Conservation (phyloP, 78 protist genomes). For the Polysphondylium violaceum region DNA sequence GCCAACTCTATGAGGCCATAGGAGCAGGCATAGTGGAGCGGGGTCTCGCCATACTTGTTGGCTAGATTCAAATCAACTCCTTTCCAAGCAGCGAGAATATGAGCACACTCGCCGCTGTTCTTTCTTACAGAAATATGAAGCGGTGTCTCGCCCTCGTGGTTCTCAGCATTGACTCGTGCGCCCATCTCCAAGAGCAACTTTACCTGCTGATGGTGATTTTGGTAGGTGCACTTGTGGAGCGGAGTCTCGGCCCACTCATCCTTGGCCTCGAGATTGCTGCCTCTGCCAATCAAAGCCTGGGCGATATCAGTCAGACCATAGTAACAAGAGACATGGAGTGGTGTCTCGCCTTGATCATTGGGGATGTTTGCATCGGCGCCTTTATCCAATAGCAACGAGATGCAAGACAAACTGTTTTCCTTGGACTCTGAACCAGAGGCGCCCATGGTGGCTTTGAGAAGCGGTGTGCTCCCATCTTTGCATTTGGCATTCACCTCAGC, state of each 20-base stretch:
- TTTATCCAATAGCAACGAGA: conserved; percentile 24
- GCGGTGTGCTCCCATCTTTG: conserved; percentile 60
- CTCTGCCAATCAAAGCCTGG: conserved; percentile 48
- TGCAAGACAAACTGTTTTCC: background rate
- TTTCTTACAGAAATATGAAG: conserved; percentile 40
- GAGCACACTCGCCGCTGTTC: conserved; percentile 32
- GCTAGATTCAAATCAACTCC: conserved; percentile 15
- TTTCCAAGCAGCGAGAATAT: background rate
- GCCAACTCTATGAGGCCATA: conserved; percentile 62
- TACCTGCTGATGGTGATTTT: conserved; percentile 8
- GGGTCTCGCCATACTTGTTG: conserved; percentile 75
- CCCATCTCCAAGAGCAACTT: conserved; percentile 63
- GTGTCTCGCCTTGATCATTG: conserved; percentile 26
- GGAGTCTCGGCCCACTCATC: conserved; percentile 73
- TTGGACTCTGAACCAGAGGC: conserved; percentile 19
- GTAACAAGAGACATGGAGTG: conserved; percentile 42
- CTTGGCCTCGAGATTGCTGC: conserved; percentile 51
- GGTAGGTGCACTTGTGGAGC: conserved; percentile 44
- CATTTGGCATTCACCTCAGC: conserved; percentile 42
- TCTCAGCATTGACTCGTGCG: conserved; percentile 19
- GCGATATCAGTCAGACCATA: conserved; percentile 47
- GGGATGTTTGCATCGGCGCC: conserved; percentile 73
- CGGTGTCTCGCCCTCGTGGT: conserved; percentile 60
- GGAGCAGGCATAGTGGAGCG: conserved; percentile 63
- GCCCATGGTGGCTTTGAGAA: conserved; percentile 50